phyloP scores from a whole-genome alignment of 2,329 filamentous ascomycete genomes.

The Aspergillus sp. region DNA sequence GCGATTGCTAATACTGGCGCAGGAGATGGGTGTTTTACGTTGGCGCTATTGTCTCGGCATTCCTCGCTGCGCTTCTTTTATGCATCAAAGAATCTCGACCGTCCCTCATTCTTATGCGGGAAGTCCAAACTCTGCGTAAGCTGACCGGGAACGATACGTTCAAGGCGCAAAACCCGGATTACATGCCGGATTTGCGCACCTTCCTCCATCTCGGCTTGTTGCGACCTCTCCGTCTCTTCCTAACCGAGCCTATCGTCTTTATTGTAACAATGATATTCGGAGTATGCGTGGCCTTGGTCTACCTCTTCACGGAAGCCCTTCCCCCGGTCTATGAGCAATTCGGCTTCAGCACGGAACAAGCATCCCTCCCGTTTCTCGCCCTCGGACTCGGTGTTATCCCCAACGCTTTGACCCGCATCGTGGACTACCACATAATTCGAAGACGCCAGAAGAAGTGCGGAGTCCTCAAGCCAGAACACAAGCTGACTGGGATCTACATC shows the following conservation, averaged over 20 bases:
- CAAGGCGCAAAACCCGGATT: conserved; percentile 9
- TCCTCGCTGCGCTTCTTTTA: conserved; percentile 1
- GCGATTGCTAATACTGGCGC: neutral
- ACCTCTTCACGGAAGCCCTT: conserved; percentile 9
- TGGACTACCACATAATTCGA: conserved; percentile 40
- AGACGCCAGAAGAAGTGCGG: conserved; percentile 21
- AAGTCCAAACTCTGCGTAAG: conserved; percentile 5
- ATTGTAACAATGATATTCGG: conserved; percentile 10
- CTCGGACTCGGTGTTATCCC: conserved; percentile 41
- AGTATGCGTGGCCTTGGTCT: conserved; percentile 5
- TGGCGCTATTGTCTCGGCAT: conserved; percentile 2
- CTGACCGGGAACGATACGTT: conserved; percentile 4
- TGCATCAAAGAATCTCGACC: conserved; percentile 12
- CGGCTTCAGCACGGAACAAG: neutral
- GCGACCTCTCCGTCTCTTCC: conserved; percentile 1
- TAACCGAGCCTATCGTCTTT: conserved; percentile 9
- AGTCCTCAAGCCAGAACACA: conserved; percentile 46
- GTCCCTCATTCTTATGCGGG: conserved; percentile 6
- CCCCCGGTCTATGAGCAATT: neutral
- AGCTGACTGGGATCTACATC: conserved; percentile 49
- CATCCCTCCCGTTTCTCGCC: conserved; percentile 25
- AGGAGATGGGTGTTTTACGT: conserved; percentile 16
- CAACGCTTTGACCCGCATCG: conserved; percentile 44
- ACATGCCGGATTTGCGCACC: conserved; percentile 4
- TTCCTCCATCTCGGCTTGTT: conserved; percentile 9